Evolutionary conservation across 352 stramenopile species (phyloP), one percentile per base, ranked within the genome.

Genomic region (Pythium dissimile): DNA sequence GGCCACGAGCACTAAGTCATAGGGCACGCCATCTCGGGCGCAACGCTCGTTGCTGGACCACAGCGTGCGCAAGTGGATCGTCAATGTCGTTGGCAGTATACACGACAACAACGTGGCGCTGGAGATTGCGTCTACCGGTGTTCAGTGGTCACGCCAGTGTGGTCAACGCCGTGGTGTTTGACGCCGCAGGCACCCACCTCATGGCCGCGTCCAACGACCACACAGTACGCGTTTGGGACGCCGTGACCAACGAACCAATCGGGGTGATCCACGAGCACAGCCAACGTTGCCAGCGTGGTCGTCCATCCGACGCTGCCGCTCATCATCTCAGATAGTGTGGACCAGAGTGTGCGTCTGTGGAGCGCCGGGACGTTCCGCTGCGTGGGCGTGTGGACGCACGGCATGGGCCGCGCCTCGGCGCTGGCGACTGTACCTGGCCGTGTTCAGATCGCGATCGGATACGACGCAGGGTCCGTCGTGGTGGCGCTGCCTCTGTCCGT

Each of bases 1-100:
- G 71, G 90, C 18, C 93, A 98, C 70, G 71, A 72, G 2, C 92
- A 98, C 66, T 98, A 98, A 60, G 92, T 98, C 30, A 98, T 98
- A 93, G 89, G 89, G 77, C 75, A 95, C 28, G 93, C 97, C 66
- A 97, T 97, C 51, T 95, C 86, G 24, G 97, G 98, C 64, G 93
- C 91, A 0, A 91, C 72, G 10, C 92, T 88, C 8, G 44, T 96
- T 81, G 28, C 80, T 98, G 37, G 95, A 98, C 82, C 69, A 87
- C 37, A 88, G 69, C 49, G 93, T 98, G 54, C 97, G 97, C 64
- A 82, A 89, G 27, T 84, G 71, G 53, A 84, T 78, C 18, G 55
- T 98, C n/a, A 11, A 31, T 23, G 15, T 16, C n/a, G 44, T 18
- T 30, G n/a, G 27, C 12, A n/a, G n/a, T n/a, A n/a, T n/a, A n/a